phyloP scores from a whole-genome alignment of 2,329 filamentous ascomycete species.

The Plectosphaerella cucumerina region DNA sequence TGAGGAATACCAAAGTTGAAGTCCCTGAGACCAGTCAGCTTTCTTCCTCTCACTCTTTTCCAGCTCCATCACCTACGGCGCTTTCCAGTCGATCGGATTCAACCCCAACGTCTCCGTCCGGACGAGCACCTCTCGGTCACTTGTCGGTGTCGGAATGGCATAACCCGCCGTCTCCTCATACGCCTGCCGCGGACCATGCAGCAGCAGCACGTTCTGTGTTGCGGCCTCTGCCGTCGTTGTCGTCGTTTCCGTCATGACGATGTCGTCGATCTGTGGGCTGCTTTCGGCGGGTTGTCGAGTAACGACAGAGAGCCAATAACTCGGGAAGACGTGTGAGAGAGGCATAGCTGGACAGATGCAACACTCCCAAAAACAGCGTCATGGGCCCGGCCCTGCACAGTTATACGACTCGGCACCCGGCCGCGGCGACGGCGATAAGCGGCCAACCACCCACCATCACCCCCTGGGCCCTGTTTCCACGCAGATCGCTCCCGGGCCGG shows the following conservation, averaged over 20 bases:
- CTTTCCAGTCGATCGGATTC: slow-evolving; percentile 76
- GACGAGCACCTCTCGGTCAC: slow-evolving; percentile 54
- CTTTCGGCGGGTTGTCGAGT: neutral
- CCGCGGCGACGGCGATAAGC: too few relatives aligned
- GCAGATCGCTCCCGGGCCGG: neutral
- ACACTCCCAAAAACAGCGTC: neutral
- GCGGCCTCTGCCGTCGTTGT: neutral
- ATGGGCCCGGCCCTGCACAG: neutral
- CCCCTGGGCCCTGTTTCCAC: neutral
- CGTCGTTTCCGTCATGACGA: slow-evolving; percentile 5
- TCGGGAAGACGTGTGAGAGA: neutral
- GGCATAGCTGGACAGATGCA: too few relatives aligned
- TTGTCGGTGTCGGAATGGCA: slow-evolving; percentile 33
- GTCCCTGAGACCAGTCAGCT: slow-evolving; percentile 39
- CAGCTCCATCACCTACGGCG: slow-evolving; percentile 48
- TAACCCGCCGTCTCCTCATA: slow-evolving; percentile 42
- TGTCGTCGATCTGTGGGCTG: neutral
- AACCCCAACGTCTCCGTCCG: slow-evolving; percentile 62
- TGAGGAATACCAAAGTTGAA: slow-evolving; percentile 66
- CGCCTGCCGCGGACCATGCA: slow-evolving; percentile 44
- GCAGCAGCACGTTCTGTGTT: slow-evolving; percentile 42
- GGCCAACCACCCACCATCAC: neutral
- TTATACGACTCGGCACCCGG: too few relatives aligned
- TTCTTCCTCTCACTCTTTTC: neutral
- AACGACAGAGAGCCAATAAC: neutral